Base-by-base conservation (phyloP, 805 yeast species). In the baker's yeast (Saccharomyces cerevisiae) region DNA sequence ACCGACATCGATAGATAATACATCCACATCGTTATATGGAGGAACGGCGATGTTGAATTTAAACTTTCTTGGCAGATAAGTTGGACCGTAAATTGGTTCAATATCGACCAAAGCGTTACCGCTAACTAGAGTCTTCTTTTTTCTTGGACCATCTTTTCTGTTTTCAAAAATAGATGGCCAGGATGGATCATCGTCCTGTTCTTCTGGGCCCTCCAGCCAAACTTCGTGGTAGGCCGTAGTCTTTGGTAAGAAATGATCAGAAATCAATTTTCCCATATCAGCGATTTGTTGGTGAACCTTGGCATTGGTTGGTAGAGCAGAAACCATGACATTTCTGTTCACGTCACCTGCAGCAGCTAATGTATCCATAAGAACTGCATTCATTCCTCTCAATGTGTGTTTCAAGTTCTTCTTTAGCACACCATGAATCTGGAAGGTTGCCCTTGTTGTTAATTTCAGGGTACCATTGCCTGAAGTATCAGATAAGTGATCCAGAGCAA, bases 261-360 rank as follows among this genome's bases (percentile, higher is more conserved):
- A 86, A 59, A 92, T 82, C 30, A 73, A 71, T 41, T 80, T 68
- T 31, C 92, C 89, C 49, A 79, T 72, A 11, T 77, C 75, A 46
- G 84, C 79, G 59, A 92, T 79, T 73, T 91, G 91, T 31, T 74
- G 72, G 69, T 92, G 97, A 52, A 92, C 79, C 66, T 83, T 83
- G 51, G 90, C 87, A 67, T 89, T 89, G 30, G 79, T 80, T 17
- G 97, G 97, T 31, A 89, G 76, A n/a, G 96, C 96, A 55, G 92
- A 81, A 53, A 87, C 79, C 84, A 91, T 92, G 47, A 92, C 97
- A 68, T 92, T 92, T 80, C 98, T 86, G 75, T 89, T 88, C 47
- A 92, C 98, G 76, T 92, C 98, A 77, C 98, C 98, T 78, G 97
- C 92, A 0, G 98, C 98, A 56, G 96, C 98, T 56, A 92, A 79